Evolutionary conservation across 2,329 filamentous ascomycete species (phyloP), one percentile per base, ranked within the genome.

Genomic region (Aspergillus quadrilineatus): DNA sequence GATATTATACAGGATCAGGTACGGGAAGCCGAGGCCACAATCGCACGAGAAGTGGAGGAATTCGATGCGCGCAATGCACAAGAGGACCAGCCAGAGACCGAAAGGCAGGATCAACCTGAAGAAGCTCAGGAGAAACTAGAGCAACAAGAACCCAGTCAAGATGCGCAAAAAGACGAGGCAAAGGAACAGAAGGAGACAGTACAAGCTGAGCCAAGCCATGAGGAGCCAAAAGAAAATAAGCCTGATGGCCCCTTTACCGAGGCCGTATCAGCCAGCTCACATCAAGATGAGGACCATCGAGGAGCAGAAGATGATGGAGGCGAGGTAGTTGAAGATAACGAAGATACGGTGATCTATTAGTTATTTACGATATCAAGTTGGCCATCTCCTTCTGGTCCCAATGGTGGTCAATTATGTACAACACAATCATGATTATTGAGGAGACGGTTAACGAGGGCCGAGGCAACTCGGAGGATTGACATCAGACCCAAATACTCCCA

Each of bases 301-400:
- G 67, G 79, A 57, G 69, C 82, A 64, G 82, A 89, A 58, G 89
- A 92, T 66, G 86, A 91, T 60, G 82, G 83, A 50, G 89, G 85
- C 52, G 89, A 92, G 67, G 87, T 93, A 55, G 81, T 95, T 63
- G 86, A 94, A 72, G 89, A 88, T 53, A 90, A 91, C 58, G 92
- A 97, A 77, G 92, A 96, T 67, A 92, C 88, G 65, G 90, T 96
- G 52, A 93, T 96, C 58, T 96, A 96, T 77, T 96, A 67, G 61
- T 22, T 4, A 30, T 44, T 17, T 5, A 45, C 9, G 4, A 47
- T 8, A 30, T 12, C 15, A 1, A 4, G 6, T 41, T 50, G 47
- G 4, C 4, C 26, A 29, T 26, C 14, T 50, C 15, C 30, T 39
- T 37, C n/a, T 39, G 50, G 28, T 50, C 8, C 44, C 43, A 48